Base-by-base conservation (phyloP, 169 alveolate species). In the Babesia bigemina region DNA sequence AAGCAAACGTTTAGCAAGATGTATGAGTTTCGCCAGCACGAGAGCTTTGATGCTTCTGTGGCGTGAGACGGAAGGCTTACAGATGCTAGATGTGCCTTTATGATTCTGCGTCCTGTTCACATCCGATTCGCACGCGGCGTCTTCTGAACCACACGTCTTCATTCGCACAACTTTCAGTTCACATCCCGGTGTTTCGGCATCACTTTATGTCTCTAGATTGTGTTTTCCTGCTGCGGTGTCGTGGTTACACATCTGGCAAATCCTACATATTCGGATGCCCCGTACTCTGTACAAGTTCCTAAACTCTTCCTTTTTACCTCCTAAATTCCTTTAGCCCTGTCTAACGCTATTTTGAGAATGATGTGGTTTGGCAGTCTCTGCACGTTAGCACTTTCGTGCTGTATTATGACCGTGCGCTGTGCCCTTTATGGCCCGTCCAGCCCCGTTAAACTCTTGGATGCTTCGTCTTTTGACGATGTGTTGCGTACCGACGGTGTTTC, bases 1-100 rank as follows among this genome's bases (percentile, higher is more conserved):
- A 21, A 82, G 50, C 10, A 73, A 56, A n/a, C 78, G 66, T 57
- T 82, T 82, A 24, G 62, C 75, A 11, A 73, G 72, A 66, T 82
- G 89, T 9, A 82, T 42, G 4, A 82, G 81, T 56, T 75, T 63
- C n/a, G 73, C 14, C 63, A n/a, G 44, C 14, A 63, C 24, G 22
- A 58, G 39, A 3, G 49, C 55, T 26, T 36, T 82, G 48, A 82
- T 36, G 63, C 50, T 72, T 50, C 83, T 55, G 60, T 73, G 63
- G 28, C n/a, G 29, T 71, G 52, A 22, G 6, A 36, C 61, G 45
- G 76, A 67, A 52, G 76, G 76, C 52, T 36, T 50, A 26, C 19
- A 22, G 63, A 12, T 21, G 21, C 58, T 39, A 28, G 45, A 42
- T 22, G 66, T 55, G 56, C n/a, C 13, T 6, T 33, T 14, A 7